phyloP scores from a whole-genome alignment of 331 rosid species.

The Pyracantha coccinea region DNA sequence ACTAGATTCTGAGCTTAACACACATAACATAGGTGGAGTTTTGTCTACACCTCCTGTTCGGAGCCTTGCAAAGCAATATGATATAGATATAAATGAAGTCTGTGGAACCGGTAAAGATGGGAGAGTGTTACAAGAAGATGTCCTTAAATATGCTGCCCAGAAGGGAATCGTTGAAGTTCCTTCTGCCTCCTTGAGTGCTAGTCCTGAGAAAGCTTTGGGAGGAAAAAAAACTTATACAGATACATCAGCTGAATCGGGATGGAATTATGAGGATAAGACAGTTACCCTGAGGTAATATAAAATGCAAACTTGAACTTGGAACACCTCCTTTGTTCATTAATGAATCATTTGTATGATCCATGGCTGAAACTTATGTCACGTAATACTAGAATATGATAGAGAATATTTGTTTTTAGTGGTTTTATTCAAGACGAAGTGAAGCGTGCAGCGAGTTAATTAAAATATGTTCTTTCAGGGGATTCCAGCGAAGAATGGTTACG shows the following conservation, averaged over 20 bases:
- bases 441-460: conserved; percentile 3
- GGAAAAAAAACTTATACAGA: conserved; percentile 19
- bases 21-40: conserved; percentile 31
- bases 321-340: background rate
- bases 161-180: conserved; percentile 44
- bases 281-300: conserved; percentile 62
- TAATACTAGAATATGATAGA: background rate
- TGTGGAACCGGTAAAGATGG: conserved; percentile 78
- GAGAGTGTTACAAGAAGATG: conserved; percentile 68
- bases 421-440: background rate
- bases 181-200: conserved; percentile 26
- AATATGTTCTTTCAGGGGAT: conserved; percentile 51
- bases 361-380: background rate
- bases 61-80: conserved; percentile 67
- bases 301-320: conserved; percentile 5
- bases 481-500: conserved; percentile 79
- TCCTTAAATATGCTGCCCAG: conserved; percentile 45
- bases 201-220: conserved; percentile 20
- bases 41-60: conserved; percentile 81
- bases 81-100: conserved; percentile 63
- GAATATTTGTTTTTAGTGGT: background rate
- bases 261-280: conserved; percentile 42
- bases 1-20: conserved; percentile 22
- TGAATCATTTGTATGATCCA: background rate
- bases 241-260: conserved; percentile 27